Conservation (phyloP, 352 stramenopile genomes). For the Globisporangium apiculatum region DNA sequence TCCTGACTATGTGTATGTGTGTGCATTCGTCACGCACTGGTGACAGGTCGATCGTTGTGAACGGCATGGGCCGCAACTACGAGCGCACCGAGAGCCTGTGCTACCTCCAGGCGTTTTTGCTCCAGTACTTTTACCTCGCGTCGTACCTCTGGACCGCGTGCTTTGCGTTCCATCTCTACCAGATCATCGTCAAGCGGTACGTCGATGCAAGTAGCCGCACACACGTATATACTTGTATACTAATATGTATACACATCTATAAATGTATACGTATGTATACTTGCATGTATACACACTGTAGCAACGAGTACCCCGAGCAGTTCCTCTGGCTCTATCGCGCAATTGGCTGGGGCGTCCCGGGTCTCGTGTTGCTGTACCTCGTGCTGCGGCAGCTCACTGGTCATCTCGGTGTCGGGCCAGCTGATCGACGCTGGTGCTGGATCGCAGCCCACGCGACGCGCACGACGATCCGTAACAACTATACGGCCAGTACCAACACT, state of each 20-base stretch:
- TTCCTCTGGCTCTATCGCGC: conserved; percentile 53
- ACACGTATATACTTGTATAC: too few relatives aligned
- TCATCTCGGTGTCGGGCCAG: conserved; percentile 53
- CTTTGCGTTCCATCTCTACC: conserved; percentile 84
- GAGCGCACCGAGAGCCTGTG: conserved; percentile 38
- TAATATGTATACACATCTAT: too few relatives aligned
- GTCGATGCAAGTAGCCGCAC: neutral
- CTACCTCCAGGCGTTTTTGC: conserved; percentile 55
- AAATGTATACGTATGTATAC: too few relatives aligned
- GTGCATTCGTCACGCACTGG: neutral
- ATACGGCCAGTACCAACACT: conserved; percentile 10
- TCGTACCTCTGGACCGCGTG: conserved; percentile 81
- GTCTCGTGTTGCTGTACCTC: conserved; percentile 41
- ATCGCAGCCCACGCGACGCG: conserved; percentile 40
- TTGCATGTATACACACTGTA: conserved; percentile 3
- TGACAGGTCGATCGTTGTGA: conserved; percentile 49
- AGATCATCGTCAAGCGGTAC: conserved; percentile 74
- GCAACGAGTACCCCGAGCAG: conserved; percentile 69
- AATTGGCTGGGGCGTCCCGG: conserved; percentile 60
- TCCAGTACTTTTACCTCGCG: conserved; percentile 80
- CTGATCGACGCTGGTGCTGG: conserved; percentile 73
- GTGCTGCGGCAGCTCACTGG: conserved; percentile 65
- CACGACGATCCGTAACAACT: conserved; percentile 2
- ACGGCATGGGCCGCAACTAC: conserved; percentile 34
- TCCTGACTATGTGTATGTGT: too few relatives aligned